Base-by-base conservation (phyloP, 2,329 filamentous ascomycete species). In the Cytospora piceicola region DNA sequence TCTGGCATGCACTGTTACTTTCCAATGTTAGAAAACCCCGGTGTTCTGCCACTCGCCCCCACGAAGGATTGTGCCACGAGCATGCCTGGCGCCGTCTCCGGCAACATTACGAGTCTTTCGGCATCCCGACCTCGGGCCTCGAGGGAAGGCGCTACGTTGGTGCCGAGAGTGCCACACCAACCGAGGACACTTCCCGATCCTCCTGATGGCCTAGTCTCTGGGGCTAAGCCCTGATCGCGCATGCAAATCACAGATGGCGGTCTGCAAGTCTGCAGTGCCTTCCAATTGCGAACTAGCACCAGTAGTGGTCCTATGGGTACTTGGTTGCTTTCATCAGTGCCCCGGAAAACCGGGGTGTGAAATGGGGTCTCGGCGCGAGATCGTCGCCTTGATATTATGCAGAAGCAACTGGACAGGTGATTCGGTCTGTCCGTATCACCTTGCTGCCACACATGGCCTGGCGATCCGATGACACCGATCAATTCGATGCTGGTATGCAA, bases 81-180 rank as follows among this genome's bases (percentile, higher is more conserved):
- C 42, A 22, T 46, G 42, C 42, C 42, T 46, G 42, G 42, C 32
- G 39, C 65, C 15, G 56, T 56, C 54, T 49, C 14, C 30, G 56
- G 42, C 42, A 64, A n/a, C 51, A 49, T 49, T 49, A 17, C 22
- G 24, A 36, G 32, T 12, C 46, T 55, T 20, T 64, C 57, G 65
- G 58, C 65, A 51, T 67, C 46, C 61, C 65, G 61, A 60, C 55
- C 42, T 67, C 65, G 62, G 61, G 61, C 29, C 60, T 46, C 24
- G 52, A 22, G 17, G 39, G n/a, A 49, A 24, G 11, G n/a, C 46
- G 46, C 46, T 49, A 49, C 22, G n/a, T 22, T 24, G 2, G 24
- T 49, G 46, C 46, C 46, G 46, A 49, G 46, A 49, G 24, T 49
- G 46, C 22, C 24, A 49, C 46, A 49, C 46, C 20, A 49, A 8